phyloP scores from a whole-genome alignment of 371 early-diverging fungal species.

The Mortierella sp. region DNA sequence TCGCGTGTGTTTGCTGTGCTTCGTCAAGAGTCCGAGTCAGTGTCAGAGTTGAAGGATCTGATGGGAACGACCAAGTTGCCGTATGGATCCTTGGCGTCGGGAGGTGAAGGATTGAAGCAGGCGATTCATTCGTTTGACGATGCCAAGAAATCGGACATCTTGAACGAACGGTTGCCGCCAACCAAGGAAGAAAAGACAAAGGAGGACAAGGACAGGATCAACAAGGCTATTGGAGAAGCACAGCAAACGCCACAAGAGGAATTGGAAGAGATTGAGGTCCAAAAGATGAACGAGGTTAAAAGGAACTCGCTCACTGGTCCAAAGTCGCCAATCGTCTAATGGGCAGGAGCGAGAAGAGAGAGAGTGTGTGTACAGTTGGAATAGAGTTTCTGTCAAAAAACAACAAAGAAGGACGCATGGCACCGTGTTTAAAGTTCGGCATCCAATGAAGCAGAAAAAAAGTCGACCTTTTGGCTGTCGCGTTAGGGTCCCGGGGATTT shows the following conservation, averaged over 20 bases:
- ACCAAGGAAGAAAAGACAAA: conserved; percentile 68
- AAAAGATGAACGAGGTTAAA: conserved; percentile 29
- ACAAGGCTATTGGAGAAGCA: conserved; percentile 63
- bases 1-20: conserved; percentile 89
- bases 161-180: conserved; percentile 95
- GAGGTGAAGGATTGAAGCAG: conserved; percentile 91
- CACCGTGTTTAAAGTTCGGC: too few species aligned
- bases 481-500: too few species aligned
- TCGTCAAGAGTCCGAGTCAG: conserved; percentile 90
- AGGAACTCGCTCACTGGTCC: too few species aligned
- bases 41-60: conserved; percentile 91
- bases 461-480: too few species aligned
- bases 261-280: conserved; percentile 43
- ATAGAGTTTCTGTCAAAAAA: too few species aligned
- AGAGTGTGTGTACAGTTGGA: too few species aligned
- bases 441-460: too few species aligned
- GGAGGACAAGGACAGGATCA: conserved; percentile 57
- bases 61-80: conserved; percentile 88
- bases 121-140: conserved; percentile 94
- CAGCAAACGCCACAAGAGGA: conserved; percentile 42
- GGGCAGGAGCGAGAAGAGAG: too few species aligned
- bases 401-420: too few species aligned
- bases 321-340: too few species aligned
- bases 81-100: conserved; percentile 85
- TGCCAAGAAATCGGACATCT: conserved; percentile 86